Base-by-base conservation (phyloP, 164 flowering plant species). In the Sedum album region DNA sequence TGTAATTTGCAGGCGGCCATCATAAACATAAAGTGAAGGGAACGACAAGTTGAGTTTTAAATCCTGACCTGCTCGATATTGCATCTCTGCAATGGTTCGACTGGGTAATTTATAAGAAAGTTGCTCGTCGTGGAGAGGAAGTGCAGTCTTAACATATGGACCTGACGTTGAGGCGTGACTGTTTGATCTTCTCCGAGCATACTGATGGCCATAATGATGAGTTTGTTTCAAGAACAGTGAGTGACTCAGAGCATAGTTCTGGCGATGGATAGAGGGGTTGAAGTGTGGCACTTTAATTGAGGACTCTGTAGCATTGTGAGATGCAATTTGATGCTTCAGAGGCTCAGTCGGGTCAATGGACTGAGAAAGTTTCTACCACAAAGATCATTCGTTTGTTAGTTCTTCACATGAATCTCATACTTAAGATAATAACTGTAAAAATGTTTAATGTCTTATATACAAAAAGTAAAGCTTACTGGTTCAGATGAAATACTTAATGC, bases 11-110 rank as follows among this genome's bases (percentile, higher is more conserved):
- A 39, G 13, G 13, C 11, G 42, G 13, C 42, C 8, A 39, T 39
- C 42, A 39, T 39, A 8, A 39, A 8, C n/a, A n/a, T n/a, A n/a
- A n/a, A n/a, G n/a, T 39, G 8, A 15, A 44, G 4, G 28, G 14
- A 28, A 57, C 9, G 17, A 57, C 5, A 57, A 1, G 31, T 26
- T 30, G 62, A 4, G 31, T 30, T 26, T 23, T 26, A 20, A 18
- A 25, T 21, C 30, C 60, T 55, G 60, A 57, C 62, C 62, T 57
- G 62, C 62, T 57, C 28, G 62, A 57, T 57, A 57, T 57, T 57
- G 62, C 62, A 57, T 57, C 62, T 57, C 62, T 1, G 20, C 33
- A 26, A 57, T 57, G 6, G 33, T 57, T 57, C 28, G 62, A 28
- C 33, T 26, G 9, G 62, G 62, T 6, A 28, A 28, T 33, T 57